Conservation (phyloP, 345 rosid species). For the Capsella bursapastoris region DNA sequence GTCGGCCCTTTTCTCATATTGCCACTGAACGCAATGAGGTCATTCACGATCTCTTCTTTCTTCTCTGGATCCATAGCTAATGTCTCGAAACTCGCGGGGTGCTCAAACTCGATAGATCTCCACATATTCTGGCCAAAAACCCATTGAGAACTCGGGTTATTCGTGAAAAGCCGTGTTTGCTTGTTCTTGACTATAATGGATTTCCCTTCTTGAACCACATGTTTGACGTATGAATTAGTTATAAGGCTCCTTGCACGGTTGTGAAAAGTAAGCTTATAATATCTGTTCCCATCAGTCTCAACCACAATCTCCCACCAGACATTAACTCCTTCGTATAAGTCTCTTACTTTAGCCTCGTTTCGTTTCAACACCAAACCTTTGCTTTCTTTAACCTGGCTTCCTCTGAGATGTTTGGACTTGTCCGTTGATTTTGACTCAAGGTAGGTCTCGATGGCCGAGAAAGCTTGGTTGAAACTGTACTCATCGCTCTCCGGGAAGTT, state of each 20-base stretch:
- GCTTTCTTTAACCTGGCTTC: too few species aligned
- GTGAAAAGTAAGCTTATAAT: slow-evolving; percentile 55
- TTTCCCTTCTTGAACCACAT: slow-evolving; percentile 56
- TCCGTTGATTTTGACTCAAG: too few species aligned
- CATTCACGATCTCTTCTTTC: slow-evolving; percentile 47
- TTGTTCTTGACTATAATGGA: slow-evolving; percentile 50
- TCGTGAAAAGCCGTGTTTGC: slow-evolving; percentile 57
- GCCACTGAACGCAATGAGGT: slow-evolving; percentile 32
- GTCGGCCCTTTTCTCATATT: too few species aligned
- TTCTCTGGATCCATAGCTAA: slow-evolving; percentile 48
- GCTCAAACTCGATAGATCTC: slow-evolving; percentile 50
- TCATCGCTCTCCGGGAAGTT: slow-evolving; percentile 56
- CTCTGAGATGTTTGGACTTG: too few species aligned
- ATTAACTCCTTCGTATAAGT: slow-evolving; percentile 50
- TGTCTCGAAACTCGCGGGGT: slow-evolving; percentile 47
- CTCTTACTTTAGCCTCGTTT: too few species aligned
- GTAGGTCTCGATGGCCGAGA: too few species aligned
- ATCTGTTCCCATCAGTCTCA: slow-evolving; percentile 46
- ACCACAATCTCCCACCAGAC: slow-evolving; percentile 57
- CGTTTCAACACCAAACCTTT: too few species aligned
- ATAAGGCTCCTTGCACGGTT: slow-evolving; percentile 45
- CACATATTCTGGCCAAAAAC: slow-evolving; percentile 32
- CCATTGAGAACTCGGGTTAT: slow-evolving; percentile 46
- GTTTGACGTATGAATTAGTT: slow-evolving; percentile 41
- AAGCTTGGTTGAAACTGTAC: slow-evolving; percentile 52